Evolutionary conservation across 1,284 basidiomycete genomes (phyloP), one percentile per base, ranked within the genome.

Genomic region (Spongiforma sp.): DNA sequence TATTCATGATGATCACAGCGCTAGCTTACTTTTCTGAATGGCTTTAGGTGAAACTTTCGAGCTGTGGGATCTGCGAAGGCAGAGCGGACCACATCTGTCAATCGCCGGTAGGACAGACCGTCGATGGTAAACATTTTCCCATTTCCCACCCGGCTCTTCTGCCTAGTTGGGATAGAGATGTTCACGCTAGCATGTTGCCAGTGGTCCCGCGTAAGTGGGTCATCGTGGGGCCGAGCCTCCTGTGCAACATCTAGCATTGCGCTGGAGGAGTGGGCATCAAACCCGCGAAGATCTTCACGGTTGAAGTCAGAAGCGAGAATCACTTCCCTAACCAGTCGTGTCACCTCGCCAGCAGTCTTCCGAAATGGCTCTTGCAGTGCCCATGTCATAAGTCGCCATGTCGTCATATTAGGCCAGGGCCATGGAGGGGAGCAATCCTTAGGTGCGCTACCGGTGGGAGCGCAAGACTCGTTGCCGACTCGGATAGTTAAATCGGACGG

Each of bases 331-430:
- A 62, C 54, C 0, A 63, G 54, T 33, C 19, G 19, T 8, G 43
- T 63, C 9, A 62, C 30, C 14, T 63, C 46, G 1, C 28, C 5
- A 4, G 37, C 28, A 1, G 62, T 62, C 46, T 63, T 63, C 14
- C 43, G 43, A 17, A 11, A 24, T 5, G 12, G n/a, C n/a, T 46
- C 37, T 5, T 34, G 28, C 17, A 57, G 14, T 5, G 32, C 54
- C 62, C 60, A 63, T 0, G 5, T 53, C 60, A 63, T 63, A 2
- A 63, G 24, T 5, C 32, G 37, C 59, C 62, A 63, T 3, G 56
- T 62, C 0, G 54, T 50, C 33, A 63, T 63, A 28, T 62, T 63
- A 3, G 19, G 17, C 62, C 62, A 64, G 12, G 62, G 55, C 62
- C 54, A 62, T 21, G 54, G 43, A 2, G 61, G 61, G 39, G 56